Percentiles rank a stretch among this genome's conserved stretches.
These are phyloP conservation scores for Stemphylium vesicarium DNA, from an alignment of 2,329 filamentous ascomycete genomes.

Conservation along the genomic window DNA sequence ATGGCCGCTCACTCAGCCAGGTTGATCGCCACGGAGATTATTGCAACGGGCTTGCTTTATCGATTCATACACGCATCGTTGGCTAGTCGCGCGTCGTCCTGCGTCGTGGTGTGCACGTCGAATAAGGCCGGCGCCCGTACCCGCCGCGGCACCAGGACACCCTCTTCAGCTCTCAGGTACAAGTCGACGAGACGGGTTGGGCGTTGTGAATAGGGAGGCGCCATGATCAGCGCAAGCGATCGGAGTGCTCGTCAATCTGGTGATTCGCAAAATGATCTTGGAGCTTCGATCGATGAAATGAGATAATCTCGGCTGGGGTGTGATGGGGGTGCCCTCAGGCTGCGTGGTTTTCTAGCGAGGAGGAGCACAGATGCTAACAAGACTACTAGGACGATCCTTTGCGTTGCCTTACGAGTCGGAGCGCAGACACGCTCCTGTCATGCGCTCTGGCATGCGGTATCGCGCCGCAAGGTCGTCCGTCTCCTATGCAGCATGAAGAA, in stretches of 20 bases:
- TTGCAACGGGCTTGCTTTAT: slow-evolving; percentile 9
- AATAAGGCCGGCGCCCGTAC: not conserved
- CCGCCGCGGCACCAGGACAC: not conserved
- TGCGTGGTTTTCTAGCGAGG: not conserved
- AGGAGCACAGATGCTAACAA: slow-evolving; percentile 1
- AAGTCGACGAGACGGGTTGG: not conserved
- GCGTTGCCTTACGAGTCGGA: not conserved
- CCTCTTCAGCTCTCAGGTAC: not conserved
- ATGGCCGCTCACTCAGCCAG: not conserved
- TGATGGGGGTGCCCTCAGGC: slow-evolving; percentile 1
- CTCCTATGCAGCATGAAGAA: slow-evolving; percentile 2
- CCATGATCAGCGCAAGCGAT: not conserved
- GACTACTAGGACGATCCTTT: slow-evolving; percentile 4
- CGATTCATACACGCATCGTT: slow-evolving; percentile 5
- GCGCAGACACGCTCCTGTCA: not conserved
- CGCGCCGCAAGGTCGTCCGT: not conserved
- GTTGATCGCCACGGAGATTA: slow-evolving; percentile 23
- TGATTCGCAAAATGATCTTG: slow-evolving; percentile 2
- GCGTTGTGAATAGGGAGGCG: not conserved
- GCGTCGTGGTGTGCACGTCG: slow-evolving; percentile 4
- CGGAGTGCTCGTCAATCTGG: not conserved
- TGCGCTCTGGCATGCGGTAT: not conserved
- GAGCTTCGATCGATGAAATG: slow-evolving; percentile 1
- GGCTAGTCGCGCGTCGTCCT: slow-evolving; percentile 6
- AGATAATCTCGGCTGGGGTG: slow-evolving; percentile 3